Percentiles rank a stretch among this genome's conserved stretches.
Conservation (phyloP, 2,329 filamentous ascomycete species). For the Juglanconis juglandina region DNA sequence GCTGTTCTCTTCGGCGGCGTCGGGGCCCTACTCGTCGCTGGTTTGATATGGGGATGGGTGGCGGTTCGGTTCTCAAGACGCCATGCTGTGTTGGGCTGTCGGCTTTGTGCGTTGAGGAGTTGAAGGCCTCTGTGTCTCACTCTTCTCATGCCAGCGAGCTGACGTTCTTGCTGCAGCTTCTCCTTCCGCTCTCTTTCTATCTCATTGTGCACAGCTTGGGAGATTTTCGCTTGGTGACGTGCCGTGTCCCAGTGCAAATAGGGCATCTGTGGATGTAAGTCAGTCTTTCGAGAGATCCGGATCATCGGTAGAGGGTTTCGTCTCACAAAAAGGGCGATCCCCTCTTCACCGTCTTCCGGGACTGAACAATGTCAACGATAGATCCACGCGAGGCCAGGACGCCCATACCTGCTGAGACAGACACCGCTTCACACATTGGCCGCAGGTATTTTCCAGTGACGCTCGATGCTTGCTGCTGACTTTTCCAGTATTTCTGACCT, state of each 20-base stretch:
- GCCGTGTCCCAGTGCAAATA: conserved; percentile 41
- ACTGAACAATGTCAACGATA: not conserved
- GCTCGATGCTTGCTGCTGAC: conserved; percentile 11
- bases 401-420: conserved; percentile 3
- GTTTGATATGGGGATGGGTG: not conserved
- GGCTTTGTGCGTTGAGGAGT: conserved; percentile 13
- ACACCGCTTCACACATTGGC: conserved; percentile 15
- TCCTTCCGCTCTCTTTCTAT: conserved; percentile 12
- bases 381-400: rapidly evolving
- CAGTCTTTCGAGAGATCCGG: too few species aligned
- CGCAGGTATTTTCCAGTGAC: conserved; percentile 15
- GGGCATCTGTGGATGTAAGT: conserved; percentile 30
- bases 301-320: rapidly evolving
- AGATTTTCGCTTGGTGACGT: conserved; percentile 13
- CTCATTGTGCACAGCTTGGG: conserved; percentile 12
- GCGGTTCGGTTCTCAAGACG: conserved; percentile 10
- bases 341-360: not conserved
- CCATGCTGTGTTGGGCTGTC: conserved; percentile 12
- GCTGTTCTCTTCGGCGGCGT: conserved; percentile 5
- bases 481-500: conserved; percentile 6
- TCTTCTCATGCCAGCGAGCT: conserved; percentile 8
- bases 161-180: conserved; percentile 3
- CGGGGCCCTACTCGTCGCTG: not conserved
- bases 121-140: conserved; percentile 13
- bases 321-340: conserved; percentile 13